Conservation (phyloP, 768 basidiomycete species). For the Suillus subalutaceus region DNA sequence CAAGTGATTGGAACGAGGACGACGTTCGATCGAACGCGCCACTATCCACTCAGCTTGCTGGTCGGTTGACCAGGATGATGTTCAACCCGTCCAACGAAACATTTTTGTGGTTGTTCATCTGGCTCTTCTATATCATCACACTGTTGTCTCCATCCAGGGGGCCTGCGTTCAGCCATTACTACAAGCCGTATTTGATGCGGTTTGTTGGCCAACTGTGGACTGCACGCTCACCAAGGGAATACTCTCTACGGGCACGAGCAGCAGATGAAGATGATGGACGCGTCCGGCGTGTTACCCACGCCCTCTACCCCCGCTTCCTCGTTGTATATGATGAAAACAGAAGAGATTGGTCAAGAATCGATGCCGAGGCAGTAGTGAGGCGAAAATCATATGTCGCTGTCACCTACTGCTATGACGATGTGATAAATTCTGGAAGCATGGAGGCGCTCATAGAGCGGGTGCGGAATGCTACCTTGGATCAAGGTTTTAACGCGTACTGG, state of each 20-base stretch:
- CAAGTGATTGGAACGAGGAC: constrained; percentile 1
- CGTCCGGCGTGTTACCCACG: constrained; percentile 15
- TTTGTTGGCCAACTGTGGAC: constrained; percentile 28
- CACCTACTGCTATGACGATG: constrained; percentile 21
- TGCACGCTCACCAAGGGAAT: constrained; percentile 24
- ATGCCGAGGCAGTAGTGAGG: constrained; percentile 9
- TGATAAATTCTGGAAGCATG: constrained; percentile 4
- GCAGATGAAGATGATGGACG: constrained; percentile 10
- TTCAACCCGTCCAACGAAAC: constrained; percentile 1
- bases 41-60: constrained; percentile 17
- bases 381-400: constrained; percentile 22
- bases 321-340: constrained; percentile 14
- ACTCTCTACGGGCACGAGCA: constrained; percentile 17
- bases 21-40: background rate
- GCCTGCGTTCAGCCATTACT: constrained; percentile 13
- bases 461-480: constrained; percentile 11
- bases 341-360: constrained; percentile 9
- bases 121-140: constrained; percentile 21
- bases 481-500: constrained; percentile 25
- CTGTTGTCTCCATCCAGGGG: constrained; percentile 16
- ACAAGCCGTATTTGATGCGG: constrained; percentile 21
- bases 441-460: background rate
- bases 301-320: constrained; percentile 21
- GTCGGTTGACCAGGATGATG: constrained; percentile 19
- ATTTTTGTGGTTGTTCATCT: constrained; percentile 18